A percentile compares a stretch with the other conserved stretches of the same genome.
Conservation (phyloP, 768 basidiomycete species). For the Tulasnella sp. region DNA sequence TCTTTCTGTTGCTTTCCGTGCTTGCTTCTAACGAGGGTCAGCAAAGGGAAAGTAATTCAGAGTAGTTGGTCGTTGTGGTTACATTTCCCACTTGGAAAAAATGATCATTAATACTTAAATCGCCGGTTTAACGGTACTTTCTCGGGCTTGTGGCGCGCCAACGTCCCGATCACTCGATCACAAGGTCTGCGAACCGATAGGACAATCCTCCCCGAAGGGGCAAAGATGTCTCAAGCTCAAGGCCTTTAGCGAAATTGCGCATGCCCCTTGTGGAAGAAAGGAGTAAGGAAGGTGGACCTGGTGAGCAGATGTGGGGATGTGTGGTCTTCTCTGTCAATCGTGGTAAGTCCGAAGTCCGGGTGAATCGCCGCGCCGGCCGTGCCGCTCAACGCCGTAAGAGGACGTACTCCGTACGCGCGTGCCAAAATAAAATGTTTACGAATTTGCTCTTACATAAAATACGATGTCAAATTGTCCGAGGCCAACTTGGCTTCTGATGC, state of each 20-base stretch:
- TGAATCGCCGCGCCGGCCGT: not conserved
- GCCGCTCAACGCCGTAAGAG: not conserved
- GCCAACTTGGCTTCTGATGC: not conserved
- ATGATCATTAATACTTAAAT: not conserved
- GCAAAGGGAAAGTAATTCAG: not conserved
- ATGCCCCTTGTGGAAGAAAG: not conserved
- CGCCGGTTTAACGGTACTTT: not conserved
- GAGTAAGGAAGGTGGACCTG: not conserved
- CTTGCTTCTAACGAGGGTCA: not conserved
- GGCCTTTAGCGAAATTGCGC: constrained; percentile 7
- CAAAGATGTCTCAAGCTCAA: constrained; percentile 20
- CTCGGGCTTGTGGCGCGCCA: constrained; percentile 1
- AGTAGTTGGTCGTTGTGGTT: not conserved
- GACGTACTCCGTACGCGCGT: not conserved
- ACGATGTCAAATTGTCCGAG: not conserved
- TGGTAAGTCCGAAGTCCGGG: constrained; percentile 1
- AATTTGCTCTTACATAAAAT: too few species aligned
- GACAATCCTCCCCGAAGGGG: constrained; percentile 2
- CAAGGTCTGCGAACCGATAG: constrained; percentile 8
- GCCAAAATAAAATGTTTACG: too few species aligned
- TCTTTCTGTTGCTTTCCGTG: not conserved
- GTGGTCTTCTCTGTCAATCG: not conserved
- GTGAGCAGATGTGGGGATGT: not conserved
- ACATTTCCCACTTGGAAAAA: constrained; percentile 15
- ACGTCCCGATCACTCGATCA: not conserved